phyloP scores from a whole-genome alignment of 345 rosid genomes.

The Cardamine chenopodiifolia region DNA sequence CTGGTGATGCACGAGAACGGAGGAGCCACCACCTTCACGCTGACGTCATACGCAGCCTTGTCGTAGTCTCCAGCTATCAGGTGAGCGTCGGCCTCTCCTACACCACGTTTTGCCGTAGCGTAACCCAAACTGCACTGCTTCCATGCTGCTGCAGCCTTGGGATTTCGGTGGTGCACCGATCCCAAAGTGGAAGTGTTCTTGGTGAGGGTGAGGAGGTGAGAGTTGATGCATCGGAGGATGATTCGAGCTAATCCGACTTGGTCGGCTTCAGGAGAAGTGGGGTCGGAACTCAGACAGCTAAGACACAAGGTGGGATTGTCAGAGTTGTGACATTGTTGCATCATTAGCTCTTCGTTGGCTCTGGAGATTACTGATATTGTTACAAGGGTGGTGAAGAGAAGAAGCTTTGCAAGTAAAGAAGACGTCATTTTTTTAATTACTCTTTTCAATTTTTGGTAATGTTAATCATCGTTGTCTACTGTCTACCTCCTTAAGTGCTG shows the following conservation, averaged over 20 bases:
- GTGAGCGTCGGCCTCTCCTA: conserved; percentile 18
- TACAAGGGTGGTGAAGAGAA: conserved; percentile 17
- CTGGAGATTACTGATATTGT: neutral
- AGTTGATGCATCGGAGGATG: conserved; percentile 32
- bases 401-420: conserved; percentile 10
- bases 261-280: conserved; percentile 14
- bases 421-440: neutral
- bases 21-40: conserved; percentile 24
- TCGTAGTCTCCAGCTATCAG: conserved; percentile 29
- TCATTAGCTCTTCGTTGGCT: conserved; percentile 39
- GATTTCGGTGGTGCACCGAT: neutral
- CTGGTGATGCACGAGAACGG: conserved; percentile 4
- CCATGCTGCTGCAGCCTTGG: conserved; percentile 10
- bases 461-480: neutral
- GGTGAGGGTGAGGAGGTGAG: conserved; percentile 34
- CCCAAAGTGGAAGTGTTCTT: conserved; percentile 23
- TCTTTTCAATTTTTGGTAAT: neutral
- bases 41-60: conserved; percentile 34
- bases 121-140: conserved; percentile 31
- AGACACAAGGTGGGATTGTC: conserved; percentile 36
- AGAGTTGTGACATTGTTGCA: conserved; percentile 41
- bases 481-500: conserved; percentile 7
- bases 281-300: conserved; percentile 30
- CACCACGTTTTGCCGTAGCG: conserved; percentile 26
- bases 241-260: conserved; percentile 31